Base-by-base conservation (phyloP, 2,329 filamentous ascomycete species). In the Penicillium sp. region DNA sequence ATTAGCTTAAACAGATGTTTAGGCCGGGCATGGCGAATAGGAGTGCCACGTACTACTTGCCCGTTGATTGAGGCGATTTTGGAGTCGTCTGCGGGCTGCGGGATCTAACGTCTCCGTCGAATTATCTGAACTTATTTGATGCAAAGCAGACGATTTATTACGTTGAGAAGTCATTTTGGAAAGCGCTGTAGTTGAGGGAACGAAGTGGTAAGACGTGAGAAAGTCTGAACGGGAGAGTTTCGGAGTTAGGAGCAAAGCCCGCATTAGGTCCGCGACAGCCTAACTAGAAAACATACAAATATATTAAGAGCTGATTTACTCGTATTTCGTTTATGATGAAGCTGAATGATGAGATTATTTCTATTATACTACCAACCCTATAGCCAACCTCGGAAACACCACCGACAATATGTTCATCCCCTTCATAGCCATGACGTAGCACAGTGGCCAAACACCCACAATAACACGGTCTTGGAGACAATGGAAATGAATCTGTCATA, bases 11-110 rank as follows among this genome's bases (percentile, higher is more conserved):
- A 30, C 4, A 26, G 4, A 35, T 8, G 22, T n/a, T 53, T 35
- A 37, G 17, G 25, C 6, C 14, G 16, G 7, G 22, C 7, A 26
- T 58, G 48, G 41, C 36, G 30, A 47, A 19, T 37, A 12, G 25
- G 30, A 12, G 11, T 7, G 16, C 38, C 49, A 55, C 63, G 42
- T 45, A 65, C 61, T 62, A 19, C 63, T 64, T 4, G 63, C 60
- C 12, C 59, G 61, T 51, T 65, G 61, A 41, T 64, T 65, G 42
- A 65, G 53, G 16, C 63, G 63, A 48, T 65, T 65, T 40, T 65
- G 63, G 5, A 64, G 43, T 37, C 54, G 57, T 33, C 62, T 55
- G 17, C 53, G 55, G 8, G 53, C 42, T 10, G 30, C 52, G 4
- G 59, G 30, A 30, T 63, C 62, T 36, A 50, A 26, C 10, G 9